Evolutionary conservation across 2,329 filamentous ascomycete species (phyloP), one percentile per base, ranked within the genome.

Genomic region (Nothopassalora personata): DNA sequence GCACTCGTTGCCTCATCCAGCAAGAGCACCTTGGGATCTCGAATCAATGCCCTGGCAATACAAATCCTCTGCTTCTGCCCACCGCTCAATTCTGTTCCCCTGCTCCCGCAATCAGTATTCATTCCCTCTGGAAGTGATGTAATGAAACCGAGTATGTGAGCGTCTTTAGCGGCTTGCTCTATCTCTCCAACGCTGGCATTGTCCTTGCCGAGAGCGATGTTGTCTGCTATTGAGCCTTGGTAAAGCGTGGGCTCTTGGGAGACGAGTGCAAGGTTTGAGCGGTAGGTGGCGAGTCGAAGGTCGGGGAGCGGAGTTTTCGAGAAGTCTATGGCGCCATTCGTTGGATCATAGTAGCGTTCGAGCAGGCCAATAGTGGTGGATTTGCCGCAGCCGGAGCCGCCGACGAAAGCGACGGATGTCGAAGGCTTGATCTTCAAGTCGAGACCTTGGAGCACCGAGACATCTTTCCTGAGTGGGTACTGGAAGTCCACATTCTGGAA

Each of bases 401-500:
- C 79, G 19, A 80, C 78, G 36, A 80, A 73, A 5, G 77, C 79
- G 5, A 72, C 72, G 56, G 75, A 78, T 56, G 75, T 72, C 5
- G 78, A 77, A 2, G 71, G 70, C 10, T 60, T 5, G 27, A 59
- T 69, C 56, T 57, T 54, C 34, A 70, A 50, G 50, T 50, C 62
- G 13, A 71, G 36, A 9, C 60, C 64, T 19, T 79, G 74, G 1
- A 90, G 74, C 7, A 88, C 83, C 28, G 77, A 74, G 10, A 80
- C 75, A 43, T 85, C 78, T 0, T 83, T 82, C 0, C 85, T 79
- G n/a, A 83, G 79, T 1, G 86, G 85, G 64, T 90, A 90, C 5
- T 84, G 74, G 68, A 90, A 90, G 23, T 78, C 73, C 4, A 90
- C 80, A 59, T 85, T 75, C 43, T 75, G 76, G 67, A 90, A 84